phyloP scores from a whole-genome alignment of 495 filamentous ascomycete genomes.

The Podospora pseudocomata region DNA sequence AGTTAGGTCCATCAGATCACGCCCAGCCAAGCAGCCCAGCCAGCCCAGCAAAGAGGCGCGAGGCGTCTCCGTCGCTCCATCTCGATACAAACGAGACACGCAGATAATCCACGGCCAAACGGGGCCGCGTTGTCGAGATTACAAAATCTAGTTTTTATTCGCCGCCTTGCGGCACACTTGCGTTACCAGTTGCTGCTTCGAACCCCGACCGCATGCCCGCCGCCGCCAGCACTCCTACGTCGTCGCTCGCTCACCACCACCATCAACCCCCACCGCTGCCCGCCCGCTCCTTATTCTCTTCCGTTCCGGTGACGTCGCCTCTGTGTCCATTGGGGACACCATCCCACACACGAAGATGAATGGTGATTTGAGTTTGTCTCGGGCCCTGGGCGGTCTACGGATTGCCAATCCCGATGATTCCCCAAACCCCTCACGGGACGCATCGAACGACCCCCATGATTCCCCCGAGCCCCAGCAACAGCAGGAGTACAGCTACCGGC shows the following conservation, averaged over 20 bases:
- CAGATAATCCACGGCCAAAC: constrained; percentile 10
- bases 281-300: neutral
- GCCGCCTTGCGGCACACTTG: constrained; percentile 11
- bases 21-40: neutral
- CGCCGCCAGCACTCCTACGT: neutral
- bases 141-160: constrained; percentile 10
- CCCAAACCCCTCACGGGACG: constrained; percentile 51
- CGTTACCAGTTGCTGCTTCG: neutral
- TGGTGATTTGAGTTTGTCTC: constrained; percentile 87
- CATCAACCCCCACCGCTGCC: neutral
- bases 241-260: constrained; percentile 6
- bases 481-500: neutral
- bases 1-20: constrained; percentile 8
- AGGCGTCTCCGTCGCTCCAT: constrained; percentile 4
- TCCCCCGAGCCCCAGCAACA: constrained; percentile 13
- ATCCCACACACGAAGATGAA: constrained; percentile 57
- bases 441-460: constrained; percentile 30
- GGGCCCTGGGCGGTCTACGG: constrained; percentile 87
- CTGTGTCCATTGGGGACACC: neutral
- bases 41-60: neutral
- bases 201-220: constrained; percentile 16
- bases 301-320: constrained; percentile 16
- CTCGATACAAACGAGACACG: constrained; percentile 13
- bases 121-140: constrained; percentile 5
- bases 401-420: constrained; percentile 96